phyloP scores from a whole-genome alignment of 2,329 filamentous ascomycete species.

The Ophiocordyceps camponoti-leonardi region DNA sequence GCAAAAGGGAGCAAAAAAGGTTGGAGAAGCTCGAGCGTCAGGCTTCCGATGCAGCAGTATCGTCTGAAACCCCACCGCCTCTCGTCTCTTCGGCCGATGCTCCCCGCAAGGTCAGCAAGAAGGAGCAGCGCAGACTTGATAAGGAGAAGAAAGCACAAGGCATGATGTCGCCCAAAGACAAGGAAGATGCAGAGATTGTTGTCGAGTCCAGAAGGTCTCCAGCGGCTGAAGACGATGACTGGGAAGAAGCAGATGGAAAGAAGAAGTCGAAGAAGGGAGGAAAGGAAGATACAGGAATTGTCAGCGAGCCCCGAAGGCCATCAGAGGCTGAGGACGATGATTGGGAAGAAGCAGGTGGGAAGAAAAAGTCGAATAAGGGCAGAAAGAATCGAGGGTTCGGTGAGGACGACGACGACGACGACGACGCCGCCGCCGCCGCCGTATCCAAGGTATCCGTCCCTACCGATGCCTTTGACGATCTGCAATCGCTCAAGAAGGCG shows the following conservation, averaged over 20 bases:
- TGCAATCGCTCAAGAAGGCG: slow-evolving; percentile 3
- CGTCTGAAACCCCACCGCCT: slow-evolving; percentile 2
- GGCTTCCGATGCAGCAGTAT: slow-evolving; percentile 2
- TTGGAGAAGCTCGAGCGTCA: slow-evolving; percentile 19
- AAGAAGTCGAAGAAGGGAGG: slow-evolving; percentile 13
- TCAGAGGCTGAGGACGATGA: slow-evolving; percentile 6
- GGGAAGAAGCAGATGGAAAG: slow-evolving; percentile 10
- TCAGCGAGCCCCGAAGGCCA: slow-evolving; percentile 3
- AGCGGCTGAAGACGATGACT: slow-evolving; percentile 7
- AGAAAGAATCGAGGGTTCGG: slow-evolving; percentile 10
- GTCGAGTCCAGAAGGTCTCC: slow-evolving; percentile 3
- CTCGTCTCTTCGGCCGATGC: slow-evolving; percentile 10
- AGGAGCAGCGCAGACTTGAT: slow-evolving; percentile 24
- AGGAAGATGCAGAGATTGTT: slow-evolving; percentile 1
- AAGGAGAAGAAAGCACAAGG: slow-evolving; percentile 13
- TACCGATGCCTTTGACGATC: slow-evolving; percentile 12
- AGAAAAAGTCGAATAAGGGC: slow-evolving; percentile 12
- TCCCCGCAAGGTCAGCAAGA: slow-evolving; percentile 12
- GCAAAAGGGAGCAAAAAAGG: slow-evolving; percentile 32
- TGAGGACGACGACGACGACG: no score
- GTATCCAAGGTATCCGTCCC: slow-evolving; percentile 11
- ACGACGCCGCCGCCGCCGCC: no score
- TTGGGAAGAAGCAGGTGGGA: slow-evolving; percentile 10
- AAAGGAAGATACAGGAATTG: slow-evolving; percentile 3
- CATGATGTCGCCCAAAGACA: slow-evolving; percentile 10